A percentile compares a stretch with the other conserved stretches of the same genome.
phyloP scores from a whole-genome alignment of 1,139 yeast genomes.

The Kodamaea sp. region DNA sequence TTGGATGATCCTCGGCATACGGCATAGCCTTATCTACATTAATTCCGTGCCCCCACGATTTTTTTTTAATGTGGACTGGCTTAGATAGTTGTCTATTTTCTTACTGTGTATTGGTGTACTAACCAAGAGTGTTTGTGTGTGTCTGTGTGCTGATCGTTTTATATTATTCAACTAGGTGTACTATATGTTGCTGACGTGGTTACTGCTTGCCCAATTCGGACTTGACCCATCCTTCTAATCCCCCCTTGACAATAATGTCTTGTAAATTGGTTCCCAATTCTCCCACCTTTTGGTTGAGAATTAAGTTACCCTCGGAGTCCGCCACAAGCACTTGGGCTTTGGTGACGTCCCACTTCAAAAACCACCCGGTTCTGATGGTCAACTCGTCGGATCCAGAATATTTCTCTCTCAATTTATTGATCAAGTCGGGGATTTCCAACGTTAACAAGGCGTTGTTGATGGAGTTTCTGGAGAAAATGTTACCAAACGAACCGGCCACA shows the following conservation, averaged over 20 bases:
- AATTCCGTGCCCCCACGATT: no score
- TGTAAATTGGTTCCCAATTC: constrained; percentile 94
- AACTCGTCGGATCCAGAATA: constrained; percentile 61
- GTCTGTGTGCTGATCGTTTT: no score
- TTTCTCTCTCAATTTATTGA: constrained; percentile 70
- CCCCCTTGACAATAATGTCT: constrained; percentile 95
- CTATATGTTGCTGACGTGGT: background rate
- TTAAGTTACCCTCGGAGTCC: constrained; percentile 64
- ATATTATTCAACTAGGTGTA: background rate
- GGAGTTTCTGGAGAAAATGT: constrained; percentile 92
- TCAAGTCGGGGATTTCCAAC: constrained; percentile 86
- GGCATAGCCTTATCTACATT: no score
- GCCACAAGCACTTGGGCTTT: constrained; percentile 76
- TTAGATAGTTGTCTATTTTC: no score
- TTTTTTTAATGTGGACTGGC: no score
- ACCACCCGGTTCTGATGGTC: constrained; percentile 94
- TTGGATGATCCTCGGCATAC: no score
- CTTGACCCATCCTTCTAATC: constrained; percentile 97
- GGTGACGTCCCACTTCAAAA: constrained; percentile 89
- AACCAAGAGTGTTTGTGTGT: no score
- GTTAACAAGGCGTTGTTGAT: constrained; percentile 94
- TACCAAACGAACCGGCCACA: constrained; percentile 96
- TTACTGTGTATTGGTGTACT: no score
- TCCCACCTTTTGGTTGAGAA: constrained; percentile 85
- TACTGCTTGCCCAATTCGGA: constrained; percentile 49